These are phyloP conservation scores for Solanum bulbocastanum DNA, from an alignment of 257 asterid genomes.

Conservation along the genomic window DNA sequence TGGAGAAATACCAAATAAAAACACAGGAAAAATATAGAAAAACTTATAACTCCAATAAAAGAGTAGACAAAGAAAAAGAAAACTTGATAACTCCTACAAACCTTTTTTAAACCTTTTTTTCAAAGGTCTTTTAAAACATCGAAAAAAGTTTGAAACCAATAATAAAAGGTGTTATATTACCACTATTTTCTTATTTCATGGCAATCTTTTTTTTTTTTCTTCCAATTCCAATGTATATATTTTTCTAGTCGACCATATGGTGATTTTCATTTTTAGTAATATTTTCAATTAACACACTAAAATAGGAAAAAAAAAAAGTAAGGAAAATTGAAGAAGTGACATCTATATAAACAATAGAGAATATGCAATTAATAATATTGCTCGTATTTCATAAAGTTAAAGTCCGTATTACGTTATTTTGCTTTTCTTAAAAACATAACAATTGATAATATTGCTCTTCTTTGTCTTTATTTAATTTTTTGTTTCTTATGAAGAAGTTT, in stretches of 20 bases:
- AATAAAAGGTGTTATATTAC: neutral
- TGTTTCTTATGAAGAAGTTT: neutral
- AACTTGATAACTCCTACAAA: neutral
- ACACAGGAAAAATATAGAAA: neutral
- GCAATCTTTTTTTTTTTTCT: too few relatives aligned
- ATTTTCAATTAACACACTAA: neutral
- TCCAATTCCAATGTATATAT: neutral
- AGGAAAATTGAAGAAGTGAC: neutral
- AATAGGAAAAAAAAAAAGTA: neutral
- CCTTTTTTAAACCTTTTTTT: neutral
- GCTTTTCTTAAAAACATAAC: neutral
- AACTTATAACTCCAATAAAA: neutral
- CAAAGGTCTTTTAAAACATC: neutral
- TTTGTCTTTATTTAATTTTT: neutral
- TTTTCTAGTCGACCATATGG: neutral
- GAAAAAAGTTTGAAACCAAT: neutral
- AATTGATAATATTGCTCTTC: neutral
- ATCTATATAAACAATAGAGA: neutral
- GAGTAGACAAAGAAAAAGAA: neutral
- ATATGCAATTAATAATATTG: neutral
- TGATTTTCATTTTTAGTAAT: neutral
- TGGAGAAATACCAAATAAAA: neutral
- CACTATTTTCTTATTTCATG: neutral
- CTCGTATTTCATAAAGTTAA: neutral
- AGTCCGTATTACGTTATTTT: neutral